These are phyloP conservation scores for Lentinus tigrinus DNA, from an alignment of 768 basidiomycete species.

Conservation along the genomic window DNA sequence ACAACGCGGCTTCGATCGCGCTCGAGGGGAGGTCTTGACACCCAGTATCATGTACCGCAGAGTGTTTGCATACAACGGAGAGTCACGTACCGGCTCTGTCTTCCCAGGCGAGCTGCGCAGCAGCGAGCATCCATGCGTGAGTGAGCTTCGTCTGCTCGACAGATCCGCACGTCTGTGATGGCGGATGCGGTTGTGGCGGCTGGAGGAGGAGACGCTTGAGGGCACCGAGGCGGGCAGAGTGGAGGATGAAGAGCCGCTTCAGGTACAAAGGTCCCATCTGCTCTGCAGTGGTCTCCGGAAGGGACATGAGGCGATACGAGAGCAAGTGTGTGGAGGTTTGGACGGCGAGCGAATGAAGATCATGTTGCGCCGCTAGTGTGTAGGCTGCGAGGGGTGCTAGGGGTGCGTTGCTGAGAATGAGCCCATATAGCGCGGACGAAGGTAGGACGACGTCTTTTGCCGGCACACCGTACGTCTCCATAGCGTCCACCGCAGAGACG, in stretches of 20 bases:
- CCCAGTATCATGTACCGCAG: too few relatives aligned
- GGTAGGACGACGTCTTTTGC: slow-evolving; percentile 23
- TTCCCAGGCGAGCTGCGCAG: slow-evolving; percentile 23
- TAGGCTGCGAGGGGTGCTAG: slow-evolving; percentile 37
- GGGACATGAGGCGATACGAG: slow-evolving; percentile 27
- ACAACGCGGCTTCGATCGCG: too few relatives aligned
- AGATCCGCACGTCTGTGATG: slow-evolving; percentile 9
- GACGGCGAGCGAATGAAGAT: slow-evolving; percentile 36
- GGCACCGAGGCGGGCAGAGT: slow-evolving; percentile 31
- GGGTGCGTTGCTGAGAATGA: slow-evolving; percentile 32
- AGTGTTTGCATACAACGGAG: slow-evolving; percentile 9
- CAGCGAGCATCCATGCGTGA: slow-evolving; percentile 25
- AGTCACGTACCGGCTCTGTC: slow-evolving; percentile 19
- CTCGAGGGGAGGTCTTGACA: too few relatives aligned
- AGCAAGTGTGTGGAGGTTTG: slow-evolving; percentile 35
- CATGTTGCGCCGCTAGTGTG: slow-evolving; percentile 33
- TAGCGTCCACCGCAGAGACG: slow-evolving; percentile 14
- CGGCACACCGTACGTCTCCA: slow-evolving; percentile 23
- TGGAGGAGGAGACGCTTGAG: slow-evolving; percentile 26
- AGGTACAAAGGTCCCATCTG: slow-evolving; percentile 39
- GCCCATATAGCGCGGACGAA: slow-evolving; percentile 30
- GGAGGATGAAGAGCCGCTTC: slow-evolving; percentile 36
- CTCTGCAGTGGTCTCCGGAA: slow-evolving; percentile 36
- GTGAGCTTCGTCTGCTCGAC: slow-evolving; percentile 18
- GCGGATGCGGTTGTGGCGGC: slow-evolving; percentile 24